A percentile compares a stretch with the other conserved stretches of the same genome.
These are phyloP conservation scores for Leccinum aurantiacum DNA, from an alignment of 768 basidiomycete species.

Conservation along the genomic window DNA sequence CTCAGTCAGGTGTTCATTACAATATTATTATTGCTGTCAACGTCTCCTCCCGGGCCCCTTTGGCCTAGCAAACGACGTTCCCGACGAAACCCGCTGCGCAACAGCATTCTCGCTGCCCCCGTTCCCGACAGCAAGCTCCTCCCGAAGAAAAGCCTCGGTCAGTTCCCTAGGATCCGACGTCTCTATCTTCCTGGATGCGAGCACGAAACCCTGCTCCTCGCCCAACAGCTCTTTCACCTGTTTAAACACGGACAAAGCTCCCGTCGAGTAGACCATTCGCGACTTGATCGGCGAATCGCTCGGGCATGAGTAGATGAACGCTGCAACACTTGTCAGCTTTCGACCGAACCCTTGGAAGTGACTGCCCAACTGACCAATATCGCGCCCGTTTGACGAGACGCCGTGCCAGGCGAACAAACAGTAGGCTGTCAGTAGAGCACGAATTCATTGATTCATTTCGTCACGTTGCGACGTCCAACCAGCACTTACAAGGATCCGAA, in stretches of 20 bases:
- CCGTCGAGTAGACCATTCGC: constrained; percentile 88
- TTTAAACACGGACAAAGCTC: constrained; percentile 54
- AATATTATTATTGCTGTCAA: constrained; percentile 11
- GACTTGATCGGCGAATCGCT: constrained; percentile 75
- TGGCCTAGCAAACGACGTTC: constrained; percentile 65
- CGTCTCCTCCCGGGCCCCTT: constrained; percentile 64
- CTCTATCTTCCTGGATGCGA: constrained; percentile 69
- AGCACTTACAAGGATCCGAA: constrained; percentile 52
- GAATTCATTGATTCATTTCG: neutral
- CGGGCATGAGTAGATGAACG: constrained; percentile 93
- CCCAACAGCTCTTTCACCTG: constrained; percentile 53
- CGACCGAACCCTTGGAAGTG: neutral
- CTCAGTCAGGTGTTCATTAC: neutral
- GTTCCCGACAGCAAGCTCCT: constrained; percentile 48
- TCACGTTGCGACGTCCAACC: neutral
- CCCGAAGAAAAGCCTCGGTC: constrained; percentile 57
- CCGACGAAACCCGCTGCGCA: constrained; percentile 21
- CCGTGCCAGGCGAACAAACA: constrained; percentile 69
- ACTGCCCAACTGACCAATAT: constrained; percentile 51
- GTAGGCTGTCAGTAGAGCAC: constrained; percentile 39
- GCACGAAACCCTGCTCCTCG: constrained; percentile 38
- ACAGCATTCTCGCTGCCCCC: constrained; percentile 3
- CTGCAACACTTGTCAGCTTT: constrained; percentile 36
- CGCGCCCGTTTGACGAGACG: constrained; percentile 43
- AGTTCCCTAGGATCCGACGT: constrained; percentile 80